Percentiles rank a stretch among this genome's conserved stretches.
These are phyloP conservation scores for Priceomyces castillae DNA, from an alignment of 805 yeast species.

Conservation along the genomic window DNA sequence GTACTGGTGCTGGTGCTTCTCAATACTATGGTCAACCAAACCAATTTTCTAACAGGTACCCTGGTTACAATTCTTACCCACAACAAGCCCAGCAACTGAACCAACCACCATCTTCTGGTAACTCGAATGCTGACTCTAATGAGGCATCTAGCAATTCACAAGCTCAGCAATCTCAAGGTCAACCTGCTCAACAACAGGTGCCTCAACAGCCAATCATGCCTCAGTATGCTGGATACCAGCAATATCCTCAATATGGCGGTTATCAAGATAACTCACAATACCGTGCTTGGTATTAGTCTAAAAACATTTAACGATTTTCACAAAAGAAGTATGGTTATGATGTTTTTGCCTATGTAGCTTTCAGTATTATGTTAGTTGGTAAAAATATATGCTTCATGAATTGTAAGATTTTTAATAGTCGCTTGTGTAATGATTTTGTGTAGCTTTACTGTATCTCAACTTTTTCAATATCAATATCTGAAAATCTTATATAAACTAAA, in stretches of 20 bases:
- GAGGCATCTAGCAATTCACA: conserved; percentile 8
- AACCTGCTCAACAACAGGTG: conserved; percentile 24
- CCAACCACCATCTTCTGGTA: conserved; percentile 7
- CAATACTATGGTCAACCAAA: conserved; percentile 29
- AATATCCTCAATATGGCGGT: conserved; percentile 46
- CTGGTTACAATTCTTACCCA: conserved; percentile 29
- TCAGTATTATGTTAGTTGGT: not conserved
- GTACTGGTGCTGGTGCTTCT: conserved; percentile 12
- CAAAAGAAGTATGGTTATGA: conserved; percentile 7
- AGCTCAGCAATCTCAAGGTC: conserved; percentile 17
- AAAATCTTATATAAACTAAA: too few relatives aligned
- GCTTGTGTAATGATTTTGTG: not conserved
- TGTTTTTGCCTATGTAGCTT: conserved; percentile 1
- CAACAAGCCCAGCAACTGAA: conserved; percentile 18
- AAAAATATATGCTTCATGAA: not conserved
- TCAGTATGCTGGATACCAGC: conserved; percentile 46
- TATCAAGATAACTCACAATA: conserved; percentile 43
- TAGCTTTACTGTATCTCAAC: not conserved
- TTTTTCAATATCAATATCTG: too few relatives aligned
- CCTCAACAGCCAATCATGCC: conserved; percentile 40
- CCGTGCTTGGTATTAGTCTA: conserved; percentile 42
- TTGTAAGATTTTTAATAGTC: not conserved
- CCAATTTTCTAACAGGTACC: conserved; percentile 30
- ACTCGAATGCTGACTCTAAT: conserved; percentile 19
- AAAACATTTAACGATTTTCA: conserved; percentile 6